A percentile compares a stretch with the other conserved stretches of the same genome.
These are phyloP conservation scores for Comarum palustre DNA, from an alignment of 306 rosid species.

Conservation along the genomic window DNA sequence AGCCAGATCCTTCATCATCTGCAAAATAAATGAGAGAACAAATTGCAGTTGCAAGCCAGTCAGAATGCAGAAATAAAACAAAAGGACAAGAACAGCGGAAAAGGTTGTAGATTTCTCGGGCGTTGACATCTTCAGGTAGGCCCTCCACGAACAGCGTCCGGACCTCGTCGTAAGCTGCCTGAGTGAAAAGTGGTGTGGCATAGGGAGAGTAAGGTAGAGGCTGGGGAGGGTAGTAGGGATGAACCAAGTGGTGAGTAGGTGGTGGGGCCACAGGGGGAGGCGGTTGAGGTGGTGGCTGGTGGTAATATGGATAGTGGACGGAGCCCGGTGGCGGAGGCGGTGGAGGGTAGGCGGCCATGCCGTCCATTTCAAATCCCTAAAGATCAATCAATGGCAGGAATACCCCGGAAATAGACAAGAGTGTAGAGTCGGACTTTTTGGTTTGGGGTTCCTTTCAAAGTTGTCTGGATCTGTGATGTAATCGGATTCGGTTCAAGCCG, in stretches of 20 bases:
- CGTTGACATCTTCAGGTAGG: constrained; percentile 78
- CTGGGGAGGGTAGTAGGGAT: constrained; percentile 40
- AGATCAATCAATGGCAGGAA: background rate
- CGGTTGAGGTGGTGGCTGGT: constrained; percentile 39
- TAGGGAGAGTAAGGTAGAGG: constrained; percentile 11
- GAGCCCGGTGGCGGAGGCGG: constrained; percentile 44
- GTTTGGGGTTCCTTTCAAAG: too few species aligned
- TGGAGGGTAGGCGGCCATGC: constrained; percentile 65
- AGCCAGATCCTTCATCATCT: constrained; percentile 72
- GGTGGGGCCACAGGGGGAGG: constrained; percentile 38
- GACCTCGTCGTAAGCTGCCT: constrained; percentile 47
- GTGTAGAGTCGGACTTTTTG: background rate
- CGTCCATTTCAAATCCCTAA: constrained; percentile 53
- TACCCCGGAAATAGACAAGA: background rate
- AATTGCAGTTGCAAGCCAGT: constrained; percentile 19
- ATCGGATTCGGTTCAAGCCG: too few species aligned
- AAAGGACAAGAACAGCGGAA: constrained; percentile 46
- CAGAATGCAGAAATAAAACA: background rate
- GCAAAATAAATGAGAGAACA: constrained; percentile 28
- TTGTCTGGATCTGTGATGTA: too few species aligned
- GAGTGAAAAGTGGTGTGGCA: constrained; percentile 22
- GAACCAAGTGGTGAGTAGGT: constrained; percentile 34
- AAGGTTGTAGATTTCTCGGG: constrained; percentile 82
- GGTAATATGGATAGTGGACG: constrained; percentile 60
- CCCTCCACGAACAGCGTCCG: constrained; percentile 94